These are phyloP conservation scores for Candolleomyces aberdarensis DNA, from an alignment of 768 basidiomycete species.

Conservation along the genomic window DNA sequence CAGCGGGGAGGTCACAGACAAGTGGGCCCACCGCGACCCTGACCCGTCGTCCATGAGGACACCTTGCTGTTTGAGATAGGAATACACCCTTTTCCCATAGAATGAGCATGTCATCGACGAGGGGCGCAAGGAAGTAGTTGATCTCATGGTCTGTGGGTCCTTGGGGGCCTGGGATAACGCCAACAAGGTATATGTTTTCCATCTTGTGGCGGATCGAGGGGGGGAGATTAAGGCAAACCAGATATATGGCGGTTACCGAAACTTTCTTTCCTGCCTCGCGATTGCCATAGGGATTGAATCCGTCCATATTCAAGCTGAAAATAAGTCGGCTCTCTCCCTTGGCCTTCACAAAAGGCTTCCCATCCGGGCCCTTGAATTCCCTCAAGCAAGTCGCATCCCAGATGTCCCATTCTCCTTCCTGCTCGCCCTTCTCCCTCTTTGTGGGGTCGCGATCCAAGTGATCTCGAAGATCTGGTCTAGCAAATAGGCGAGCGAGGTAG, in stretches of 20 bases:
- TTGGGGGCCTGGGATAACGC: slow-evolving; percentile 12
- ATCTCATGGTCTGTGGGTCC: slow-evolving; percentile 26
- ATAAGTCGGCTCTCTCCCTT: slow-evolving; percentile 15
- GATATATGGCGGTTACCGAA: slow-evolving; percentile 18
- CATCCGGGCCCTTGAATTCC: not conserved
- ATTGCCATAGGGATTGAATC: slow-evolving; percentile 28
- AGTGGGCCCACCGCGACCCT: slow-evolving; percentile 23
- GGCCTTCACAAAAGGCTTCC: slow-evolving; percentile 8
- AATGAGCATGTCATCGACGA: slow-evolving; percentile 30
- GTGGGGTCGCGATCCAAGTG: not conserved
- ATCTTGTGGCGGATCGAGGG: slow-evolving; percentile 14
- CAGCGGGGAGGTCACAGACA: slow-evolving; percentile 28
- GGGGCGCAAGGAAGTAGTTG: slow-evolving; percentile 29
- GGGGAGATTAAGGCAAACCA: slow-evolving; percentile 32
- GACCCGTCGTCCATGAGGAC: slow-evolving; percentile 20
- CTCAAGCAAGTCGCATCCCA: not conserved
- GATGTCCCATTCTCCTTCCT: not conserved
- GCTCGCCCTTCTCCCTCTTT: not conserved
- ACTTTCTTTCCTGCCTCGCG: slow-evolving; percentile 18
- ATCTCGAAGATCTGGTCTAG: slow-evolving; percentile 16
- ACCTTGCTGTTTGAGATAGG: slow-evolving; percentile 13
- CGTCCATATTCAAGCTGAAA: slow-evolving; percentile 25
- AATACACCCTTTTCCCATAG: slow-evolving; percentile 27
- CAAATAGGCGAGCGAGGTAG: slow-evolving; percentile 19
- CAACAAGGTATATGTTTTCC: slow-evolving; percentile 20